Conservation (phyloP, 192 early-diverging fungal species). For the Allomyces arbusculus region DNA sequence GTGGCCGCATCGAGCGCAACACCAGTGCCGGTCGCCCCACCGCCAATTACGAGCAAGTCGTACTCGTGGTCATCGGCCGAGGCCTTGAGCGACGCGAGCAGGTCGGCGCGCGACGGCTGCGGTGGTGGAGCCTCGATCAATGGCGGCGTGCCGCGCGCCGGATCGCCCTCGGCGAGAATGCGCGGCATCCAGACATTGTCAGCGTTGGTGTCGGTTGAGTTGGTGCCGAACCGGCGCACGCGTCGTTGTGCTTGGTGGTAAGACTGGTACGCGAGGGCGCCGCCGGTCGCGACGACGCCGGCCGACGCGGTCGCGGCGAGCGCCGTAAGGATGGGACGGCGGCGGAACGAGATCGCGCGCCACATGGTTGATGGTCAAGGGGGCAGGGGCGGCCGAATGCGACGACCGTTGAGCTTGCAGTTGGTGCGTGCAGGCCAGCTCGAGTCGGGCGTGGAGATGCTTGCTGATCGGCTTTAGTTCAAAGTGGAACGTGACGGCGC, state of each 20-base stretch:
- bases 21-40: slow-evolving; percentile 85
- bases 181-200: neutral
- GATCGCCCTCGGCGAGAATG: neutral
- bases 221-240: neutral
- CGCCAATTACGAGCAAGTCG: slow-evolving; percentile 81
- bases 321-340: neutral
- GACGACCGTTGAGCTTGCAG: too few relatives aligned
- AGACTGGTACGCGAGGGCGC: neutral
- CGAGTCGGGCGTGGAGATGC: too few relatives aligned
- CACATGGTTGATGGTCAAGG: neutral
- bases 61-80: slow-evolving; percentile 22
- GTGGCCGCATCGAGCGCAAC: slow-evolving; percentile 84
- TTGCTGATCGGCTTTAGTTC: too few relatives aligned
- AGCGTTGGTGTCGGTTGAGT: neutral
- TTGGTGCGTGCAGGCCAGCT: too few relatives aligned
- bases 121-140: slow-evolving; percentile 2
- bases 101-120: slow-evolving; percentile 47
- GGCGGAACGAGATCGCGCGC: neutral
- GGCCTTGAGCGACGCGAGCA: slow-evolving; percentile 22
- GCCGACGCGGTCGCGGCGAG: too few relatives aligned
- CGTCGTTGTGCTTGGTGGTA: neutral
- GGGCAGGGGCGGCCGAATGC: too few relatives aligned
- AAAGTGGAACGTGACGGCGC: too few relatives aligned
- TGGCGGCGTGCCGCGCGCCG: neutral
- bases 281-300: neutral